A percentile compares a stretch with the other conserved stretches of the same genome.
Conservation (phyloP, 305 asterid genomes). For the Caryopteris hybrid region DNA sequence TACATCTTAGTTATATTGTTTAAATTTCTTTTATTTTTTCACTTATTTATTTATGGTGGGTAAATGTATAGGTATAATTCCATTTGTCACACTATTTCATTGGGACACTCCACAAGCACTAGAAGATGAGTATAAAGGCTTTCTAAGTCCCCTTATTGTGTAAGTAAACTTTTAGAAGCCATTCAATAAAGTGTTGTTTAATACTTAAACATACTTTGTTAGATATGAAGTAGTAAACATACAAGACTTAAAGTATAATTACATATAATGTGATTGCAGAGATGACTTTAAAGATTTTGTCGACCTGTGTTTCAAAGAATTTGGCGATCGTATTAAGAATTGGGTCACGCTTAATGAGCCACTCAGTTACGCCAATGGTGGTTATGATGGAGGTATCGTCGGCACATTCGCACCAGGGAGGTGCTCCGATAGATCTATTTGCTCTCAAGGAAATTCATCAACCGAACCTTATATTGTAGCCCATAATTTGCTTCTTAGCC, state of each 20-base stretch:
- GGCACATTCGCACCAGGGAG: slow-evolving; percentile 20
- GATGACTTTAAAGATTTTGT: slow-evolving; percentile 34
- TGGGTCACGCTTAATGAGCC: slow-evolving; percentile 64
- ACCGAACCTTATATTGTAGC: slow-evolving; percentile 48
- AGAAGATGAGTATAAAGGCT: slow-evolving; percentile 53
- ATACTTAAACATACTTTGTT: too few species aligned
- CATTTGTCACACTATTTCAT: slow-evolving; percentile 53
- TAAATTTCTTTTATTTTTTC: neutral
- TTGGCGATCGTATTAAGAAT: slow-evolving; percentile 50
- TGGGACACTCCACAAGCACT: slow-evolving; percentile 68
- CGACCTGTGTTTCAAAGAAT: slow-evolving; percentile 36
- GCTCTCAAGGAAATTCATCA: slow-evolving; percentile 35
- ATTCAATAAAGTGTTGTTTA: neutral
- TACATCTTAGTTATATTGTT: neutral
- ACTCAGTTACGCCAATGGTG: slow-evolving; percentile 5
- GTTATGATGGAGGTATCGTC: slow-evolving; percentile 34
- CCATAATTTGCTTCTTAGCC: slow-evolving; percentile 42
- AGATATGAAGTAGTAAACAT: too few species aligned
- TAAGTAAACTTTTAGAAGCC: slow-evolving; percentile 18
- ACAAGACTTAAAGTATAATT: too few species aligned
- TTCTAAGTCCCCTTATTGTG: slow-evolving; percentile 40
- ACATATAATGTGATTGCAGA: slow-evolving; percentile 11
- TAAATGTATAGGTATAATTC: slow-evolving; percentile 39
- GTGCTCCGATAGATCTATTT: slow-evolving; percentile 32
- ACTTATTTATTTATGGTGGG: neutral